Conservation (phyloP, 2,329 filamentous ascomycete species). For the Zarea fungicola region DNA sequence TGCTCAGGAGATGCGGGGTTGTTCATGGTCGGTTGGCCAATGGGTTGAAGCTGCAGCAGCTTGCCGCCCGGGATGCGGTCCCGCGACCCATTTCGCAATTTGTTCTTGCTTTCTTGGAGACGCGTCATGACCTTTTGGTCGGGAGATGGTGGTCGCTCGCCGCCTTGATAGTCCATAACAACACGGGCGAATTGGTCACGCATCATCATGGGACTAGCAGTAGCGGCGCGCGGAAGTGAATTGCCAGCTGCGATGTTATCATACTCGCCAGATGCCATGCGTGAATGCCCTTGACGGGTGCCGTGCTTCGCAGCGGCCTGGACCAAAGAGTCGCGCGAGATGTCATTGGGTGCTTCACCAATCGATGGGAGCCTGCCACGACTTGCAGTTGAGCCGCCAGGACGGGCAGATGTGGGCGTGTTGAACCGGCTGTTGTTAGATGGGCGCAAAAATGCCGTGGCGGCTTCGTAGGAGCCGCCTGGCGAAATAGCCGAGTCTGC, state of each 20-base stretch:
- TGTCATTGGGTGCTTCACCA: constrained; percentile 48
- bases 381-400: constrained; percentile 46
- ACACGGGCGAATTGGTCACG: constrained; percentile 38
- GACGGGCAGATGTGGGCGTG: constrained; percentile 59
- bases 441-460: constrained; percentile 63
- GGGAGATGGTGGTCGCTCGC: constrained; percentile 55
- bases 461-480: constrained; percentile 53
- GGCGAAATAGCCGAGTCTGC: constrained; percentile 66
- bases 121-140: constrained; percentile 56
- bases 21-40: constrained; percentile 45
- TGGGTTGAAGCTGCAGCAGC: constrained; percentile 57
- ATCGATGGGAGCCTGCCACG: constrained; percentile 71
- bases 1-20: constrained; percentile 54
- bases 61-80: constrained; percentile 72
- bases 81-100: constrained; percentile 64
- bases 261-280: constrained; percentile 36
- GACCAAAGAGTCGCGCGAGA: constrained; percentile 25
- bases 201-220: constrained; percentile 62
- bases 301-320: constrained; percentile 14
- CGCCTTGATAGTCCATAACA: constrained; percentile 25
- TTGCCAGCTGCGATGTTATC: constrained; percentile 38
- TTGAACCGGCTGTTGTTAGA: constrained; percentile 64
- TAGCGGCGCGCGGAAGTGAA: constrained; percentile 58
- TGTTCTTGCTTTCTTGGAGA: constrained; percentile 52
- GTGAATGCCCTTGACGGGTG: constrained; percentile 24